Conservation (phyloP, 257 asterid genomes). For the Paulownia fortunei region DNA sequence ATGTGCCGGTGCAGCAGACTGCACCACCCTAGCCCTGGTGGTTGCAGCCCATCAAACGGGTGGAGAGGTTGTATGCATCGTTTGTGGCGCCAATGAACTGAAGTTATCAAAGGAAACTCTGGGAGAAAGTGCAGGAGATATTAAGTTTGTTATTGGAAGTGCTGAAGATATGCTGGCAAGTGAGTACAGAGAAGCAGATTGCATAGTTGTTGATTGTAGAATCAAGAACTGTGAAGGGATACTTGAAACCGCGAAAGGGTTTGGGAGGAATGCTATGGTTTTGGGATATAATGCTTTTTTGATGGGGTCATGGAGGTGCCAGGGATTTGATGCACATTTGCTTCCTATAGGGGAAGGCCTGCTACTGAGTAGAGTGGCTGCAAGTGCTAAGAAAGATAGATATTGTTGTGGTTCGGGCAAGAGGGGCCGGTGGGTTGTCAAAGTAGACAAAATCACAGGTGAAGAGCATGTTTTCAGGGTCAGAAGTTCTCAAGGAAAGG, state of each 20-base stretch:
- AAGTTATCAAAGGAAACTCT: constrained; percentile 38
- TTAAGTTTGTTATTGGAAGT: constrained; percentile 53
- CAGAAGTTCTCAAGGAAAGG: constrained; percentile 24
- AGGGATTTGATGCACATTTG: constrained; percentile 38
- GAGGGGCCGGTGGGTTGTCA: constrained; percentile 62
- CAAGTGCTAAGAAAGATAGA: background rate
- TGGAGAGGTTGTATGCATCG: constrained; percentile 66
- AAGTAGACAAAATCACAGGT: constrained; percentile 61
- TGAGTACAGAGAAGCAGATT: constrained; percentile 62
- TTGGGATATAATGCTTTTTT: constrained; percentile 73
- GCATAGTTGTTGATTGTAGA: constrained; percentile 66
- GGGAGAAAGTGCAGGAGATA: constrained; percentile 37
- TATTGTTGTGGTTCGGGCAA: background rate
- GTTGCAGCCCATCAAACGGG: constrained; percentile 83
- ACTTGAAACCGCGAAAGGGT: constrained; percentile 31
- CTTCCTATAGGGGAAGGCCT: constrained; percentile 78
- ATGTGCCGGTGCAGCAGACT: constrained; percentile 57
- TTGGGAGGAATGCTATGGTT: constrained; percentile 39
- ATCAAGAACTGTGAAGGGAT: constrained; percentile 48
- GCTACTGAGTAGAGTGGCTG: constrained; percentile 51
- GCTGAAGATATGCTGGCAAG: constrained; percentile 42
- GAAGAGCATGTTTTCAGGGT: constrained; percentile 78
- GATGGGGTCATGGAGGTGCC: constrained; percentile 44
- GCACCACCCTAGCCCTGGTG: constrained; percentile 61
- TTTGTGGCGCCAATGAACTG: constrained; percentile 39